Evolutionary conservation across 2,329 filamentous ascomycete genomes (phyloP), one percentile per base, ranked within the genome.

Genomic region (Exophiala lecanii-corni): DNA sequence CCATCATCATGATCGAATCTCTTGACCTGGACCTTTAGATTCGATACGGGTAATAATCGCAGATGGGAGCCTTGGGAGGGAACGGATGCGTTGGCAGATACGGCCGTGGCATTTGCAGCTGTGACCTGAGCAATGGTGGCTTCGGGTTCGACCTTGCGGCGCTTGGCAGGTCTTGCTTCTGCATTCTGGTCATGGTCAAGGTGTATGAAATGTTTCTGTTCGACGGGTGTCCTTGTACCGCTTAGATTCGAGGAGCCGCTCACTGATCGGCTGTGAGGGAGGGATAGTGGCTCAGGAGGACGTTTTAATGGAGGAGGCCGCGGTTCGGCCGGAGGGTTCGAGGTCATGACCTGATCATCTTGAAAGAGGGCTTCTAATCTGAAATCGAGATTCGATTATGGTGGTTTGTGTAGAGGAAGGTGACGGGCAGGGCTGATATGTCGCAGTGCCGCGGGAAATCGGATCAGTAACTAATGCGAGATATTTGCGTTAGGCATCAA

Each of bases 131-230:
- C 36, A 3, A 35, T 15, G 6, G 38, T 10, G n/a, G 17, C 30
- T 39, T 46, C 40, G 17, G 30, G 38, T 23, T 51, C 50, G 7
- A 55, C 42, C 38, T 62, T 57, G 49, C 51, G 59, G 58, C 53
- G 55, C 61, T 59, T 65, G 51, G 57, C 56, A 50, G 69, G 68
- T 19, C 67, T 70, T 47, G 67, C 64, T 12, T 69, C 60, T 12
- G 58, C 58, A 35, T 68, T 19, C 6, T 46, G 35, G 21, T 15
- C 26, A 16, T 12, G 13, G 21, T 15, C 26, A 16, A 17, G 13
- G 5, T 13, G 7, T 33, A 38, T 21, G 30, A 7, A 12, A 12
- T 49, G 42, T 41, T 36, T 46, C 26, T 41, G 49, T 25, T 32
- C 16, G 16, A 17, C 23, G 33, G 43, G 36, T 15, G 39, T 25